Base-by-base conservation (phyloP, 2,329 filamentous ascomycete species). In the Penicillium sp. region DNA sequence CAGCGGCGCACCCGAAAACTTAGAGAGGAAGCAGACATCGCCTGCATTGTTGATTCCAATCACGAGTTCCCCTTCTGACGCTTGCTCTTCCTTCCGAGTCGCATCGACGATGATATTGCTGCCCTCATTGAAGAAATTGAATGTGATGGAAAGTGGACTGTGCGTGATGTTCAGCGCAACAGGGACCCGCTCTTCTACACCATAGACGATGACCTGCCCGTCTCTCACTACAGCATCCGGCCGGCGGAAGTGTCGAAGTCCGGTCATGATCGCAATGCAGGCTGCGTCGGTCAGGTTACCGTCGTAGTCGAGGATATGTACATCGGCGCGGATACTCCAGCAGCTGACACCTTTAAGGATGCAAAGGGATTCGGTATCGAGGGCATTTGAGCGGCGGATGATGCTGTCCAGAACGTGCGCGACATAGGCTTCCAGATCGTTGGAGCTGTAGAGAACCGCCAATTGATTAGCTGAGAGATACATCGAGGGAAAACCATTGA, bases 341-440 rank as follows among this genome's bases (percentile, higher is more conserved):
- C 87, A 93, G 69, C 94, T 95, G 50, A 86, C 78, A 6, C 88
- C 90, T 9, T 93, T 89, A 23, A 96, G 77, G 18, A 98, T 87
- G 69, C 93, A 98, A 36, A 98, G 79, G 3, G 90, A 95, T 71
- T 98, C 93, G 27, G 90, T 95, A 68, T 97, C 91, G 32, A 98
- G 81, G 6, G 93, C 91, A 58, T 86, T 86, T 1, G 90, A 95
- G 50, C 93, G 85, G 34, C 93, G 89, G 50, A 97, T 82, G 7
- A 93, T 91, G 72, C 95, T 95, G 69, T 98, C 93, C 16, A 98
- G 83, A 34, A 93, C 80, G 27, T 91, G 84, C 8, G 90, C 89
- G 23, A 97, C 81, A 34, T 95, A 79, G 2, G 90, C 78, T 71
- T 97, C 93, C 46, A 85, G 80, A 60, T 94, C 87, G 52, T 85